Evolutionary conservation across 768 basidiomycete genomes (phyloP).

Genomic region (Dentipellis sp.): DNA sequence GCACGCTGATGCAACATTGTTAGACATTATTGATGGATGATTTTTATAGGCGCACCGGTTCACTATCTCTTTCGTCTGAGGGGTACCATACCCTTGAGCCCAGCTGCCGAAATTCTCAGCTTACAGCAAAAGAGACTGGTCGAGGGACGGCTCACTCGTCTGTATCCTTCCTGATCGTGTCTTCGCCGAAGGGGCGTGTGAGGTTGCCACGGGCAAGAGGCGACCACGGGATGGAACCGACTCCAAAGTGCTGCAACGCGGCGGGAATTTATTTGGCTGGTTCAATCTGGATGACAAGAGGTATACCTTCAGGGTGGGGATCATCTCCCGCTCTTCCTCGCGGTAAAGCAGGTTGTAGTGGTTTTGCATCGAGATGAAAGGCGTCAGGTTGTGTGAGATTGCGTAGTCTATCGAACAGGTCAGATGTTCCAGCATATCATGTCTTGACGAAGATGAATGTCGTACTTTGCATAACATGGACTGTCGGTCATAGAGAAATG

Average conservation of each 20-base stretch:
- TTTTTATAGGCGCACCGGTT: background rate
- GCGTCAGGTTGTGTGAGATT: constrained; percentile 19
- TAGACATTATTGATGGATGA: background rate
- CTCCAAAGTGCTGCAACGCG: background rate
- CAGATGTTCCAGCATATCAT: no score
- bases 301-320: constrained; percentile 17
- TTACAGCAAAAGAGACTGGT: background rate
- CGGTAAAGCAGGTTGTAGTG: constrained; percentile 27
- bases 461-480: constrained; percentile 4
- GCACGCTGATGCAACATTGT: constrained; percentile 13
- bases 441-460: no score
- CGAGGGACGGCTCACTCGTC: background rate
- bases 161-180: background rate
- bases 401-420: constrained; percentile 21
- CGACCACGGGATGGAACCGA: constrained; percentile 3
- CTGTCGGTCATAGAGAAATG: background rate
- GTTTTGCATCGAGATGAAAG: constrained; percentile 34
- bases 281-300: background rate
- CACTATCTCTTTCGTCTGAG: background rate
- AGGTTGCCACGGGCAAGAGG: constrained; percentile 3
- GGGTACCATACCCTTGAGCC: background rate
- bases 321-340: constrained; percentile 27
- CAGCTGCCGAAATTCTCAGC: background rate
- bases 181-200: background rate
- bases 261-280: background rate